phyloP scores from a whole-genome alignment of 106 monocot genomes.

The Cymbidium sinense region DNA sequence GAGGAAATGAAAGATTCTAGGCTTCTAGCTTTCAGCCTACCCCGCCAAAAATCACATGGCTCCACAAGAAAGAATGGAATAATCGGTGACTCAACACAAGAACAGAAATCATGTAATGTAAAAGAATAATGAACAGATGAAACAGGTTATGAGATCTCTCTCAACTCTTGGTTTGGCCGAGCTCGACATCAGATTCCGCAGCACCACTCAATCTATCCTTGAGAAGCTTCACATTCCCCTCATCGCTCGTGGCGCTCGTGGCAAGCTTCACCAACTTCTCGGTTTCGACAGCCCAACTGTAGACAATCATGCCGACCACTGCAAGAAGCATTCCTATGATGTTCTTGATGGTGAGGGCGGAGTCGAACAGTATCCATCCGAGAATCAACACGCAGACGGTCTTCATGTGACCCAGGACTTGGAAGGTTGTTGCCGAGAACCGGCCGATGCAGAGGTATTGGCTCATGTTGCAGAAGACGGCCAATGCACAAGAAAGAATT shows the following conservation, averaged over 20 bases:
- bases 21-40: neutral
- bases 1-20: neutral
- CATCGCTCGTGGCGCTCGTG: slow-evolving; percentile 13
- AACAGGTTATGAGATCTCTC: neutral
- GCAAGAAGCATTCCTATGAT: slow-evolving; percentile 40
- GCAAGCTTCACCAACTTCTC: slow-evolving; percentile 26
- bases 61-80: neutral
- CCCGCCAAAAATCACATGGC: neutral
- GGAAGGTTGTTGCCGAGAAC: slow-evolving; percentile 51
- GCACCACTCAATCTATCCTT: slow-evolving; percentile 24
- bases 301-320: slow-evolving; percentile 43
- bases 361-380: slow-evolving; percentile 45
- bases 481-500: slow-evolving; percentile 43
- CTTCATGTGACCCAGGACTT: slow-evolving; percentile 62
- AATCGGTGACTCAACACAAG: neutral
- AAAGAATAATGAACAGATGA: neutral
- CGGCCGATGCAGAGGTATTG: slow-evolving; percentile 57
- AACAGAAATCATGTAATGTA: neutral
- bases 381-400: slow-evolving; percentile 38
- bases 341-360: slow-evolving; percentile 50
- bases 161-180: slow-evolving; percentile 34
- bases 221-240: slow-evolving; percentile 29
- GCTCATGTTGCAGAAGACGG: slow-evolving; percentile 53
- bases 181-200: slow-evolving; percentile 24
- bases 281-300: slow-evolving; percentile 52